Evolutionary conservation across 768 basidiomycete species (phyloP), one percentile per base, ranked within the genome.

Genomic region (Phylloporus sp.): DNA sequence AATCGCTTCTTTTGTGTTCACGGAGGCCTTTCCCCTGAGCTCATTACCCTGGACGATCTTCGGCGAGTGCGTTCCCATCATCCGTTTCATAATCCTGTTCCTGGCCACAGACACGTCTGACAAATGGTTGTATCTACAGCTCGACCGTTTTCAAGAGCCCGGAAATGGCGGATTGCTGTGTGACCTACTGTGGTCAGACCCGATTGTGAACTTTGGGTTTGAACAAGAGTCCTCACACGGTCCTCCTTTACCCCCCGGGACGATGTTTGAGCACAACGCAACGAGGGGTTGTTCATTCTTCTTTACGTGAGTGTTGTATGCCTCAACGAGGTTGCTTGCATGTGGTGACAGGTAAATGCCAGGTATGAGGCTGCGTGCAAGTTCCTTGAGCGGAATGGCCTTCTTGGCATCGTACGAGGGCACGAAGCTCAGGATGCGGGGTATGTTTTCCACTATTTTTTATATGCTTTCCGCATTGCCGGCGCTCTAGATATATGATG

Each of bases 401-500:
- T 99, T 9, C 76, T 99, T 24, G 90, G 92, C 16, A 85, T 99
- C 60, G 95, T 99, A 55, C 85, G 97, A 32, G 97, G 92, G 16
- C 97, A 99, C 58, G 97, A 99, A 72, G 97, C 94, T 4, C 97
- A 99, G 69, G 95, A 97, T 69, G 89, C 91, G 16, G 95, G 95
- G 87, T 94, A 64, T 44, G 81, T 62, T 38, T 40, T 47, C 43
- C 15, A 35, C 36, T 5, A 44, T 49, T n/a, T 45, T 3, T 16
- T 15, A 11, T 43, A 2, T 16, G 18, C 24, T 20, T 23, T 5
- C 18, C 31, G 1, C 41, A 5, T 38, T 44, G 32, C 47, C 12
- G 7, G 28, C 6, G 29, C 18, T 26, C 64, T 57, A 89, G 89
- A 36, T 94, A 90, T 64, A 86, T 88, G 47, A 97, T 98, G 94